These are phyloP conservation scores for Phytopythium oedochilum DNA, from an alignment of 352 stramenopile genomes.

Conservation along the genomic window DNA sequence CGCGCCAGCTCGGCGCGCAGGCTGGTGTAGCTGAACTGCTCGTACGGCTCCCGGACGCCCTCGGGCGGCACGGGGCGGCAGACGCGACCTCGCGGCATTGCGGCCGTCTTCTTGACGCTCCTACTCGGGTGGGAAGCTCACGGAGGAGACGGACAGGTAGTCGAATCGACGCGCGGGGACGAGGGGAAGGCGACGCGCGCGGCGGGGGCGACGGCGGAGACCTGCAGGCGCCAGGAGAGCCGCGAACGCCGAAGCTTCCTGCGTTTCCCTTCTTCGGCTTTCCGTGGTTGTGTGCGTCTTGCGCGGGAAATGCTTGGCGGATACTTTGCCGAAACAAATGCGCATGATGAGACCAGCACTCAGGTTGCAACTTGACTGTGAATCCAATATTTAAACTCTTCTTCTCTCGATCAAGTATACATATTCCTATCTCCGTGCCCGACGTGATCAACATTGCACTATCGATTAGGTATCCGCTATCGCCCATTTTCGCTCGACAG, in stretches of 20 bases:
- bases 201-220: background rate
- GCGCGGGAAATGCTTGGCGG: no score
- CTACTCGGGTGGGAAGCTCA: no score
- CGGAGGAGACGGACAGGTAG: background rate
- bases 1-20: constrained; percentile 29
- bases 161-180: background rate
- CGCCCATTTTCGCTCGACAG: no score
- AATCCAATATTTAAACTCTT: no score
- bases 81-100: background rate
- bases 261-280: background rate
- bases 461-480: no score
- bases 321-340: no score
- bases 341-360: no score
- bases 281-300: background rate
- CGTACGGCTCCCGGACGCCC: constrained; percentile 32
- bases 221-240: background rate
- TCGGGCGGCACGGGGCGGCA: background rate
- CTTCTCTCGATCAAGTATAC: no score
- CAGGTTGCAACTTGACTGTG: no score
- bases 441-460: no score
- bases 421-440: no score
- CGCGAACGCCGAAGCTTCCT: background rate
- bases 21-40: constrained; percentile 20
- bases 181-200: background rate
- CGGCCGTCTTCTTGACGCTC: background rate